Base-by-base conservation (phyloP, 1,284 basidiomycete species). In the Microbotryomycetes sp. region DNA sequence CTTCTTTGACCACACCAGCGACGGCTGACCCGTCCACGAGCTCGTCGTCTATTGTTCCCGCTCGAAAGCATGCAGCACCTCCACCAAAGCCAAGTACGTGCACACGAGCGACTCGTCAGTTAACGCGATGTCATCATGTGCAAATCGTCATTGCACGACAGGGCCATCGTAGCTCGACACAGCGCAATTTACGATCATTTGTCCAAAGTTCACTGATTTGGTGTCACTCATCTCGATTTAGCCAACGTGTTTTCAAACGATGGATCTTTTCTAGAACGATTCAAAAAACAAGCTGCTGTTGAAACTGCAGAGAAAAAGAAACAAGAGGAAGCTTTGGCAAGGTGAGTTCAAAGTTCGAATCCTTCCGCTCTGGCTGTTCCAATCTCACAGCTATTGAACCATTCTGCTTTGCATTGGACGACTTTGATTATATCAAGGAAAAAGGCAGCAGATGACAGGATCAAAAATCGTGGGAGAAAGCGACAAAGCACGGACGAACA, bases 191-290 rank as follows among this genome's bases (percentile, higher is more conserved):
- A n/a, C n/a, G n/a, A n/a, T n/a, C n/a, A n/a, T n/a, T n/a, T n/a
- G n/a, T n/a, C n/a, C n/a, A n/a, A n/a, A n/a, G n/a, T n/a, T n/a
- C n/a, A n/a, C n/a, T n/a, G n/a, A n/a, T n/a, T n/a, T n/a, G n/a
- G n/a, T n/a, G n/a, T n/a, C n/a, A n/a, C n/a, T n/a, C n/a, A n/a
- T n/a, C n/a, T n/a, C n/a, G n/a, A n/a, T 42, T 9, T 22, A 50
- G 22, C n/a, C 49, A 50, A 28, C 49, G n/a, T 22, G 28, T 50
- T 50, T 22, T 50, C 22, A 15, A 66, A 62, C 25, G 65, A 67
- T 47, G 65, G 65, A 30, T 62, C 60, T 1, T 67, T 67, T 56
- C 56, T 67, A 12, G 52, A 59, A n/a, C 50, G 63, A 15, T 62
- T 67, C 56, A 62, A 62, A 51, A 66, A 61, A 26, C 49, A 49